A percentile compares a stretch with the other conserved stretches of the same genome.
phyloP scores from a whole-genome alignment of 2,329 filamentous ascomycete genomes.

The Trichophyton simii region DNA sequence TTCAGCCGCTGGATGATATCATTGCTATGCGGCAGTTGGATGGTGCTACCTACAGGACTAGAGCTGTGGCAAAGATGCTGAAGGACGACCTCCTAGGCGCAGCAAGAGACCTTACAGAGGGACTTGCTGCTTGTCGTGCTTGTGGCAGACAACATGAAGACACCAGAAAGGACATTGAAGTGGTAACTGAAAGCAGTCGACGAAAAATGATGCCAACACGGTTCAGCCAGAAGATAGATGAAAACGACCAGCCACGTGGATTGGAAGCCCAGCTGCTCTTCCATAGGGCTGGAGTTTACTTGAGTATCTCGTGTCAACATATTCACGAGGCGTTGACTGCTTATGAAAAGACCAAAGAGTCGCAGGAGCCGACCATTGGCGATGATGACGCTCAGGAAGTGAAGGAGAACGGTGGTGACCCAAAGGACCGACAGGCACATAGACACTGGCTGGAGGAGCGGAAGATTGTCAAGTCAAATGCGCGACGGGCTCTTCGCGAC shows the following conservation, averaged over 20 bases:
- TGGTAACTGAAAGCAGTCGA: constrained; percentile 32
- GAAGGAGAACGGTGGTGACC: constrained; percentile 7
- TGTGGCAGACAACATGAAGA: constrained; percentile 42
- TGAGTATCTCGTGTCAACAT: constrained; percentile 57
- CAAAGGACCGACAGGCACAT: constrained; percentile 35
- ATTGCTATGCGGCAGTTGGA: constrained; percentile 52
- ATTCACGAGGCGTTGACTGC: constrained; percentile 41
- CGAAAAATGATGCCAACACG: constrained; percentile 26
- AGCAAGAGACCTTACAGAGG: constrained; percentile 55
- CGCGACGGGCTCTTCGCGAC: constrained; percentile 64
- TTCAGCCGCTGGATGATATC: constrained; percentile 55
- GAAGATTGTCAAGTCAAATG: constrained; percentile 59
- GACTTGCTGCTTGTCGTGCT: constrained; percentile 45
- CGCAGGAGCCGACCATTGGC: not conserved
- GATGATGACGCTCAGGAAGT: not conserved
- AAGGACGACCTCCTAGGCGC: constrained; percentile 62
- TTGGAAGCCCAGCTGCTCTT: constrained; percentile 64
- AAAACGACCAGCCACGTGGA: constrained; percentile 60
- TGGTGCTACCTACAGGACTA: constrained; percentile 55
- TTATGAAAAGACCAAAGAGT: constrained; percentile 9
- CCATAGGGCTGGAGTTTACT: constrained; percentile 59
- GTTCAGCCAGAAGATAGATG: constrained; percentile 41
- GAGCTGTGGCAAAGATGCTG: constrained; percentile 62
- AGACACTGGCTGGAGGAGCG: constrained; percentile 44
- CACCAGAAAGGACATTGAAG: constrained; percentile 40